Evolutionary conservation across 1,284 basidiomycete genomes (phyloP).

Genomic region (Takashimella tepidaria): DNA sequence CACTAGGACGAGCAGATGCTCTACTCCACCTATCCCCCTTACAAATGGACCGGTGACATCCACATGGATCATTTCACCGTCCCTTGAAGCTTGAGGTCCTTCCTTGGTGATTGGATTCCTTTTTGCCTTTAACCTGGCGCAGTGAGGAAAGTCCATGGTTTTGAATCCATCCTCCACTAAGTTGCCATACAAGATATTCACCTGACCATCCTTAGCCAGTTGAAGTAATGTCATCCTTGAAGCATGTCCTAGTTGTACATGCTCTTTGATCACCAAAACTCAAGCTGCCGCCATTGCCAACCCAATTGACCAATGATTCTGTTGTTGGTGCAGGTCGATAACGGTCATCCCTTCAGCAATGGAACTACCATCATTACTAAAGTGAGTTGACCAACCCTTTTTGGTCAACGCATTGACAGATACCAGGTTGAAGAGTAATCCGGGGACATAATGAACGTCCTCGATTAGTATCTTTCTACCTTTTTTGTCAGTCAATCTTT

Average conservation of each 20-base stretch:
- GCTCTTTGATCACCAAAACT: neutral
- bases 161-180: neutral
- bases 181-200: neutral
- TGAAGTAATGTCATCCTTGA: neutral
- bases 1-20: neutral
- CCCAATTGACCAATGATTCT: no score
- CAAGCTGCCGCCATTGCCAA: no score
- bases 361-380: neutral
- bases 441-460: neutral
- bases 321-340: no score
- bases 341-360: neutral
- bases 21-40: neutral
- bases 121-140: neutral
- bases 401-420: neutral
- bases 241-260: neutral
- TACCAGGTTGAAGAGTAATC: neutral
- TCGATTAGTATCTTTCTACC: no score
- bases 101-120: neutral
- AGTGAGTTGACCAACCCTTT: neutral
- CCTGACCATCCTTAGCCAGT: neutral
- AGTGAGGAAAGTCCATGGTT: neutral
- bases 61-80: neutral
- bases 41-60: neutral
- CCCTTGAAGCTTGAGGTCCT: neutral
- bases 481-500: no score